phyloP scores from a whole-genome alignment of 1,284 basidiomycete species.

The Tilletia walkeri region DNA sequence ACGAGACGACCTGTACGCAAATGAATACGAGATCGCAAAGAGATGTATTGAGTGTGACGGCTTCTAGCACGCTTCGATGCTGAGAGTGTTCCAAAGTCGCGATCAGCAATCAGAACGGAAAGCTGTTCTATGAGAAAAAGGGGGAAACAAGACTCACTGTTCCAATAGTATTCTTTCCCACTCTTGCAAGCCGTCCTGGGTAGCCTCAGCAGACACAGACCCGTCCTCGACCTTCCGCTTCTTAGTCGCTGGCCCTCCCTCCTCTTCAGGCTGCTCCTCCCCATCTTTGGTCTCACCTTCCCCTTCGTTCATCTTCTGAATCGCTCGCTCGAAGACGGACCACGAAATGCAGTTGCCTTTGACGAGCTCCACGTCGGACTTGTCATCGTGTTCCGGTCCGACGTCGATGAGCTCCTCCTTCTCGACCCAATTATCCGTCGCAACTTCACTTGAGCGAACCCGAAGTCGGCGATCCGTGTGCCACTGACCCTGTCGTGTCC shows the following conservation, averaged over 20 bases:
- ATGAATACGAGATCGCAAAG: too few species aligned
- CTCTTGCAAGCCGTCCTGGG: conserved; percentile 30
- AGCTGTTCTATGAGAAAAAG: too few species aligned
- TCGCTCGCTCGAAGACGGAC: conserved; percentile 45
- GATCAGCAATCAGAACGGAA: too few species aligned
- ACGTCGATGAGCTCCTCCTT: conserved; percentile 4
- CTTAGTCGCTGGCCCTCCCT: conserved; percentile 4
- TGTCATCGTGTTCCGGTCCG: background rate
- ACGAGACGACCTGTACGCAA: too few species aligned
- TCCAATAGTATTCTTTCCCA: conserved; percentile 44
- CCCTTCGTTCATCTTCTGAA: conserved; percentile 37
- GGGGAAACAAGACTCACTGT: conserved; percentile 16
- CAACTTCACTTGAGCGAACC: background rate
- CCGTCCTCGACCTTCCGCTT: conserved; percentile 12
- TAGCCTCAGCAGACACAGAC: conserved; percentile 23
- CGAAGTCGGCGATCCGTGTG: background rate
- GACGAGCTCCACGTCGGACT: conserved; percentile 16
- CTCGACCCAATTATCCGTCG: background rate
- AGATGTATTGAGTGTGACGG: too few species aligned
- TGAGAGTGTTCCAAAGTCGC: too few species aligned
- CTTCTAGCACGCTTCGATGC: too few species aligned
- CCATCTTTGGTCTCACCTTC: conserved; percentile 22
- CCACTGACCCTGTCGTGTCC: conserved; percentile 50
- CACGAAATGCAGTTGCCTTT: conserved; percentile 49
- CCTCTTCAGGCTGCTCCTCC: background rate